Conservation (phyloP, 2,329 filamentous ascomycete species). For the Zymoseptoria brevis region DNA sequence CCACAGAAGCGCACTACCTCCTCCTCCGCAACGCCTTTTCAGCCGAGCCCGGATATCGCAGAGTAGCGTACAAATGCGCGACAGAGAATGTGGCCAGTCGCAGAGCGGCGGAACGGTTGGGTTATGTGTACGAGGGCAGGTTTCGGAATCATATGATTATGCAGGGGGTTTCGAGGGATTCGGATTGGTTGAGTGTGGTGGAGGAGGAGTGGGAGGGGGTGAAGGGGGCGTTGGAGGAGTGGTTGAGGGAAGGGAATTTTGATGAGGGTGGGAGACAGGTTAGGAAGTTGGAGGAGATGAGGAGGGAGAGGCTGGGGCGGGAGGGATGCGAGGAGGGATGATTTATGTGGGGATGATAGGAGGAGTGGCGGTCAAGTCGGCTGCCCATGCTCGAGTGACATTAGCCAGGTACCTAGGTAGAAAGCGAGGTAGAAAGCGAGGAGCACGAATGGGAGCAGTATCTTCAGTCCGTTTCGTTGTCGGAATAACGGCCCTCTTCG, state of each 20-base stretch:
- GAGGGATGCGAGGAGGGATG: too few species aligned
- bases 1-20: slow-evolving; percentile 53
- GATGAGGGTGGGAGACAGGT: slow-evolving; percentile 47
- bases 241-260: slow-evolving; percentile 51
- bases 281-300: slow-evolving; percentile 35
- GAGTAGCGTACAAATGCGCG: slow-evolving; percentile 60
- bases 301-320: slow-evolving; percentile 3
- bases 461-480: not conserved
- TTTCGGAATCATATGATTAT: slow-evolving; percentile 56
- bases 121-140: slow-evolving; percentile 52
- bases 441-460: not conserved
- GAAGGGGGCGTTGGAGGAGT: slow-evolving; percentile 43
- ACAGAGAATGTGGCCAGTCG: slow-evolving; percentile 47
- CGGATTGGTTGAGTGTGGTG: slow-evolving; percentile 52
- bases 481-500: not conserved
- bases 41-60: slow-evolving; percentile 37
- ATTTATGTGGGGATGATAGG: too few species aligned
- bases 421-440: not conserved
- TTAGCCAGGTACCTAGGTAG: not conserved
- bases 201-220: slow-evolving; percentile 50
- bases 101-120: slow-evolving; percentile 49
- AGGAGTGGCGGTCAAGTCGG: too few species aligned
- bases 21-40: slow-evolving; percentile 49
- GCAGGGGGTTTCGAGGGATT: slow-evolving; percentile 51
- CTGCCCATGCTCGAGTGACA: too few species aligned